Percentiles rank a stretch among this genome's conserved stretches.
These are phyloP conservation scores for Diaporthe capsici DNA, from an alignment of 2,329 filamentous ascomycete species.

Conservation along the genomic window DNA sequence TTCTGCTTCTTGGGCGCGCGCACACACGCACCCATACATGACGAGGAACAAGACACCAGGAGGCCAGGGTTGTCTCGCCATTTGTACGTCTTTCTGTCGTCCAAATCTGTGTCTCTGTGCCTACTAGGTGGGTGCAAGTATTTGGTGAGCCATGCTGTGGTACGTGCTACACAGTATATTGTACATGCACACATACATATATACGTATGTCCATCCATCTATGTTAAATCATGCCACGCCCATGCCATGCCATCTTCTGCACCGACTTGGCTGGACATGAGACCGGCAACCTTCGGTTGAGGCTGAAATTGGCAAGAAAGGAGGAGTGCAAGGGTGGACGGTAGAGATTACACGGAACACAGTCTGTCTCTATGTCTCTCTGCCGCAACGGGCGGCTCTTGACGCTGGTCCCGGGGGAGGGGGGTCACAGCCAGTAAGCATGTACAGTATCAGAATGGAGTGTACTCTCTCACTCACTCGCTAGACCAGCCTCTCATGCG, in stretches of 20 bases:
- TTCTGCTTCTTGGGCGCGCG: constrained; percentile 2
- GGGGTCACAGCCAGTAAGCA: background rate
- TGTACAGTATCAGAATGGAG: background rate
- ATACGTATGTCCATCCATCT: background rate
- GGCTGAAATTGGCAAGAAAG: constrained; percentile 6
- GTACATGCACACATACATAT: background rate
- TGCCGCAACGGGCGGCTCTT: constrained; percentile 19
- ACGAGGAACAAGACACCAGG: background rate
- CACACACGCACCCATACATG: background rate
- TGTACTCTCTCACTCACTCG: background rate
- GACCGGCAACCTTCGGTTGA: background rate
- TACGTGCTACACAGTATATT: constrained; percentile 22
- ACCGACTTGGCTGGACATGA: background rate
- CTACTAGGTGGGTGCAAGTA: background rate
- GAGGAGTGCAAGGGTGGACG: constrained; percentile 8
- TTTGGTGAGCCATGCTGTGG: constrained; percentile 23
- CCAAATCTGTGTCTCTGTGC: background rate
- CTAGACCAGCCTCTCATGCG: constrained; percentile 11
- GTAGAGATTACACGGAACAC: background rate
- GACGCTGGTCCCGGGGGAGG: background rate
- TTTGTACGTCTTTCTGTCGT: background rate
- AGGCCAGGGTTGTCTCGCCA: background rate
- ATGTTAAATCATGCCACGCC: background rate
- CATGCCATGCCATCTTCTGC: constrained; percentile 11
- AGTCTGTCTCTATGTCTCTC: background rate